Conservation (phyloP, 2,329 filamentous ascomycete species). For the Stromatinia cepivora region DNA sequence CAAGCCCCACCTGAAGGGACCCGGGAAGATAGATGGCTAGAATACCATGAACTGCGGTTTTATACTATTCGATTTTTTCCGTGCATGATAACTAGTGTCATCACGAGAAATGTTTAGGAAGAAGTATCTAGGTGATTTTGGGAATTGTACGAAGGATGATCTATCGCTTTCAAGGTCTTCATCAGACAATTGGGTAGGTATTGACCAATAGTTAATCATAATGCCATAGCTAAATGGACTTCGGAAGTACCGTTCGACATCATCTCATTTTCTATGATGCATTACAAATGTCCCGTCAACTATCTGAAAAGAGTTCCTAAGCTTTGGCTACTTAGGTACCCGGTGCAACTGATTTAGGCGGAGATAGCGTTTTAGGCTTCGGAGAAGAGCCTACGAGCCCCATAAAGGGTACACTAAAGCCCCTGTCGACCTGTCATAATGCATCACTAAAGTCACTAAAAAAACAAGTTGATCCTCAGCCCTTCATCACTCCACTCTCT, state of each 20-base stretch:
- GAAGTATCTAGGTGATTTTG: neutral
- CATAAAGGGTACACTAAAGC: neutral
- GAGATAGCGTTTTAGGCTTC: slow-evolving; percentile 16
- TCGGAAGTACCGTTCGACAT: neutral
- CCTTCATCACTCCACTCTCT: neutral
- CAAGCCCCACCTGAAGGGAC: slow-evolving; percentile 16
- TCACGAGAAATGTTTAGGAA: neutral
- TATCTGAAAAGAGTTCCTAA: slow-evolving; percentile 6
- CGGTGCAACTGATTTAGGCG: neutral
- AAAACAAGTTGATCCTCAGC: neutral
- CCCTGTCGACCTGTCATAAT: slow-evolving; percentile 10
- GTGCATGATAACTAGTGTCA: neutral
- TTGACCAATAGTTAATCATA: neutral
- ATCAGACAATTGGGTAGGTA: neutral
- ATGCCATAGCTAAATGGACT: neutral
- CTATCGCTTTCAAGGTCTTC: neutral
- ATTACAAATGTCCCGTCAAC: neutral
- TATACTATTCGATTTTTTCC: neutral
- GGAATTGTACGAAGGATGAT: neutral
- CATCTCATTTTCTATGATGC: neutral
- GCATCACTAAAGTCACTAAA: neutral
- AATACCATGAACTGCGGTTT: neutral
- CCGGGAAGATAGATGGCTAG: slow-evolving; percentile 9
- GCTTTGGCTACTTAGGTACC: neutral
- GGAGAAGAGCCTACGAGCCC: slow-evolving; percentile 9